These are phyloP conservation scores for Eucalyptus coolabah DNA, from an alignment of 345 rosid genomes.

Conservation along the genomic window DNA sequence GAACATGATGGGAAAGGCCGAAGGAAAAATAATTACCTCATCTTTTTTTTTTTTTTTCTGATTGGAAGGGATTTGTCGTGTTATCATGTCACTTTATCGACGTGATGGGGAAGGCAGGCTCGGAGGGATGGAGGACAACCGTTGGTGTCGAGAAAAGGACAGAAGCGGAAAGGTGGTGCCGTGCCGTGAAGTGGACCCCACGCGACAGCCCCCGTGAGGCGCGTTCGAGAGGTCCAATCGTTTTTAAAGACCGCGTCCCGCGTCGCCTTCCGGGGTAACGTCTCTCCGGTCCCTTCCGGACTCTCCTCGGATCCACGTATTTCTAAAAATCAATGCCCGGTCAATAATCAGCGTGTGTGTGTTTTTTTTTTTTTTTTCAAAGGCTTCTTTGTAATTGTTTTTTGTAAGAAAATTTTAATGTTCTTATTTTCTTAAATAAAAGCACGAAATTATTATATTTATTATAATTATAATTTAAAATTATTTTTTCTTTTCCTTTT, in stretches of 20 bases:
- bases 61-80: neutral
- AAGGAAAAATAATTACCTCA: no score
- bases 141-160: neutral
- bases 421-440: no score
- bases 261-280: neutral
- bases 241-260: neutral
- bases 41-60: neutral
- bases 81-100: neutral
- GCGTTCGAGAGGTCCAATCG: neutral
- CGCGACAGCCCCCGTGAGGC: neutral
- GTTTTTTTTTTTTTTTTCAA: no score
- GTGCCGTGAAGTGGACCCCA: neutral
- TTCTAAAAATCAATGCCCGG: no score
- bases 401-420: no score
- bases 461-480: no score
- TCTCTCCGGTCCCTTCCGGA: neutral
- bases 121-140: neutral
- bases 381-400: neutral
- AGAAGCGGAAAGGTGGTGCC: neutral
- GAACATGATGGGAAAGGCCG: neutral
- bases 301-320: neutral
- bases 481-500: fast-evolving
- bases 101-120: neutral
- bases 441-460: no score
- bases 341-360: no score